A percentile compares a stretch with the other conserved stretches of the same genome.
Conservation (phyloP, 2,329 filamentous ascomycete species). For the Fusarium nygamai region DNA sequence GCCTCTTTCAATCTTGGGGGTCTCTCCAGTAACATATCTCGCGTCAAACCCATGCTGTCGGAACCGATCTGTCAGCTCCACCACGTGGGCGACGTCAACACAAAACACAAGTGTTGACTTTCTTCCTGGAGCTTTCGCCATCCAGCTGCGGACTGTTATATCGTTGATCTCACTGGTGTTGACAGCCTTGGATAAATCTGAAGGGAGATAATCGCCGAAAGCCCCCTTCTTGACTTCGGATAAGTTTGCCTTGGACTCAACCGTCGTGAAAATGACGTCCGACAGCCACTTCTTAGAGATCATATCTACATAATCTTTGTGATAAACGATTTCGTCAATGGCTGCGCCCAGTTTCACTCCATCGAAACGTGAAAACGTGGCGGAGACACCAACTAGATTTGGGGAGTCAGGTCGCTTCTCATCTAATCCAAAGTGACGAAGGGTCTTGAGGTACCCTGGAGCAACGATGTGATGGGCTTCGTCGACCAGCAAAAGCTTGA, state of each 20-base stretch:
- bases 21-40: slow-evolving; percentile 85
- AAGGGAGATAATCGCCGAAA: slow-evolving; percentile 80
- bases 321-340: slow-evolving; percentile 96
- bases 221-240: slow-evolving; percentile 70
- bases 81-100: slow-evolving; percentile 87
- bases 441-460: slow-evolving; percentile 75
- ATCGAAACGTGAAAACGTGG: slow-evolving; percentile 81
- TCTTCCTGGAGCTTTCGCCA: slow-evolving; percentile 75
- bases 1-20: slow-evolving; percentile 73
- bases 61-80: slow-evolving; percentile 78
- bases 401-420: slow-evolving; percentile 58
- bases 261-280: slow-evolving; percentile 93
- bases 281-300: slow-evolving; percentile 91
- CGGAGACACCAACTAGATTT: slow-evolving; percentile 88
- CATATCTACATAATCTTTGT: slow-evolving; percentile 77
- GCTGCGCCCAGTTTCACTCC: slow-evolving; percentile 83
- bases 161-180: slow-evolving; percentile 86
- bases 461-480: slow-evolving; percentile 98
- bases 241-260: slow-evolving; percentile 83
- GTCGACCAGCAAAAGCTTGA: slow-evolving; percentile 93
- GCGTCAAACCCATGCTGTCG: slow-evolving; percentile 83
- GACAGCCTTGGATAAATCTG: slow-evolving; percentile 81
- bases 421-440: slow-evolving; percentile 82
- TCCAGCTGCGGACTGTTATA: slow-evolving; percentile 86
- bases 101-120: slow-evolving; percentile 95